Base-by-base conservation (phyloP, 305 asterid species). In the Solanum hybrid region DNA sequence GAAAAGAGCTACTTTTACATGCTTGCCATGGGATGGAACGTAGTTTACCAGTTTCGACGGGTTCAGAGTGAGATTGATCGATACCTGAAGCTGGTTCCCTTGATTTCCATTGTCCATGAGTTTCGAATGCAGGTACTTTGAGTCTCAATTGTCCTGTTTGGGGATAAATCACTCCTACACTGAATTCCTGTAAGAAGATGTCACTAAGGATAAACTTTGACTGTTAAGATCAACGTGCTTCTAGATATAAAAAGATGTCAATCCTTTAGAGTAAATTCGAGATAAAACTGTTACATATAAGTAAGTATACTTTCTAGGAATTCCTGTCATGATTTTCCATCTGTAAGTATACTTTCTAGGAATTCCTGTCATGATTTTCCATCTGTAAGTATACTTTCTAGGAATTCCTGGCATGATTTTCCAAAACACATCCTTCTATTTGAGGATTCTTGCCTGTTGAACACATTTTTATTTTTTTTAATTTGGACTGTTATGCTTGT, bases 51-150 rank as follows among this genome's bases (percentile, higher is more conserved):
- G 70, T 90, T 90, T 32, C 89, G 89, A 7, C 81, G 39, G 4
- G 80, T 90, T 33, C 92, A 88, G 68, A 27, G 36, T 9, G 92
- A 90, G 87, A 90, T 90, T 72, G 92, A 88, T 83, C 77, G 36
- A 26, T 88, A 80, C 84, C 73, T 90, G 70, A 88, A 88, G 80
- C 73, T 88, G 15, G 79, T 88, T 31, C 92, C 90, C 57, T 88
- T 90, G 57, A 76, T 76, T 76, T 33, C 92, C 17, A 77, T 90
- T 5, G 92, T 88, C 38, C 90, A 82, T 26, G 89, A 88, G n/a
- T 88, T 88, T 27, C 72, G 92, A 39, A 83, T 88, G 31, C 89
- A 82, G 92, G 90, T 88, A 72, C 17, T 8, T 38, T 41, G 57
- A 41, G 57, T 41, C 0, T 20, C 26, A 3, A 61, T 20, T 61